phyloP scores from a whole-genome alignment of 2,329 filamentous ascomycete genomes.

The Cladosporium cucumerinum region DNA sequence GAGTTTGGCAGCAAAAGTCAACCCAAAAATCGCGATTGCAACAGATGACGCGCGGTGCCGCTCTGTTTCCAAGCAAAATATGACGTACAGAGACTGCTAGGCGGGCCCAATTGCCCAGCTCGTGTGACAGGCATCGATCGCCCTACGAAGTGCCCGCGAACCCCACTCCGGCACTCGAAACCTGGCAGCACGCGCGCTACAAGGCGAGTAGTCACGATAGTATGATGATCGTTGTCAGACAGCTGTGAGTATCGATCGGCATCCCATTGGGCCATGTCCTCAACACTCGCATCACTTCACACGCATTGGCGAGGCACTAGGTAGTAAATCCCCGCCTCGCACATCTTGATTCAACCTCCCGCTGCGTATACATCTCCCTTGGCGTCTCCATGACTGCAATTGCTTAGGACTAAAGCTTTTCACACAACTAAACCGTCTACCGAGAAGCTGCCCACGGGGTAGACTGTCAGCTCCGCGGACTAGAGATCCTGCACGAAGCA shows the following conservation, averaged over 20 bases:
- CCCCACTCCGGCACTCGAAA: constrained; percentile 13
- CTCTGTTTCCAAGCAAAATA: constrained; percentile 5
- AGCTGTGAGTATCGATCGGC: background rate
- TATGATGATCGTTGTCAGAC: constrained; percentile 1
- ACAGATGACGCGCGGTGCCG: constrained; percentile 12
- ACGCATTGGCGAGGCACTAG: constrained; percentile 1
- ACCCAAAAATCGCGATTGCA: background rate
- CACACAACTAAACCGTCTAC: background rate
- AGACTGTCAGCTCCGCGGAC: background rate
- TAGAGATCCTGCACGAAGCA: background rate
- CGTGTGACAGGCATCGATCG: constrained; percentile 6
- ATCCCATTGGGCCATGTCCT: background rate
- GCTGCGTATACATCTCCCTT: background rate
- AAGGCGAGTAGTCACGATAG: background rate
- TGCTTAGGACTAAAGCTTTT: constrained; percentile 12
- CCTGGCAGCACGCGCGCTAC: constrained; percentile 9
- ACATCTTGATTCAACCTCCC: background rate
- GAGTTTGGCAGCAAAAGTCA: background rate
- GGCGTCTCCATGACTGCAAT: constrained; percentile 1
- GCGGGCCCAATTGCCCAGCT: constrained; percentile 6
- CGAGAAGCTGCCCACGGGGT: background rate
- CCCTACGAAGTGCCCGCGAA: background rate
- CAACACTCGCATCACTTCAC: background rate
- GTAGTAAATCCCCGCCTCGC: background rate
- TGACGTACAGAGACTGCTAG: constrained; percentile 6